Evolutionary conservation across 2,329 filamentous ascomycete genomes (phyloP), one percentile per base, ranked within the genome.

Genomic region (Ascochyta pisi): DNA sequence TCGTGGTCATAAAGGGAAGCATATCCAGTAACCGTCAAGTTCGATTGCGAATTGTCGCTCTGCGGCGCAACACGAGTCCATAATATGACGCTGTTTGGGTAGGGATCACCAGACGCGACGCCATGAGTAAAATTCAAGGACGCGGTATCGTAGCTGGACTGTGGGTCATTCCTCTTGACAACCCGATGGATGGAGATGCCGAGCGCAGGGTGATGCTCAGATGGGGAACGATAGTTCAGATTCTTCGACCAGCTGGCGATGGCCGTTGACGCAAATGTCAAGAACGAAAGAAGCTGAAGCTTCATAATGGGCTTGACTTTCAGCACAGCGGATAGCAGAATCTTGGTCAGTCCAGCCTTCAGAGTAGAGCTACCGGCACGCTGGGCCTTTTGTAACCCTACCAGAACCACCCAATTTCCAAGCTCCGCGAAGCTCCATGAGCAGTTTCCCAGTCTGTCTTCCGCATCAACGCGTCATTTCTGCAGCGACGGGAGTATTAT

Each of bases 151-250:
- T 66, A 72, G n/a, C 44, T 54, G 12, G 57, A 59, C 44, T 57
- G 54, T 19, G 65, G 66, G 15, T 71, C 64, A 26, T 70, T 82
- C 34, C 86, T 81, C 70, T 83, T 84, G 40, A 83, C 80, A 44
- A 89, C 83, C 61, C 83, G 85, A 44, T 81, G 81, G 13, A 89
- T 80, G n/a, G 86, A 82, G 41, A 91, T 83, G 5, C 87, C 88
- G 10, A 91, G 78, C 34, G 79, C 78, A 4, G 83, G 81, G 61
- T 90, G 88, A 39, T 87, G 82, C 37, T 83, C 79, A 1, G 88
- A 90, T 6, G 88, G 87, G 64, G 84, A 88, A 45, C 81, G 79
- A 70, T 89, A 91, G 76, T 90, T 90, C 57, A 90, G 70, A 68
- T 90, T 90, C 57, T 67, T 68, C 3, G 68, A 67, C 67, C 67